Evolutionary conservation across 2,329 filamentous ascomycete species (phyloP).

Genomic region (Phialemoniopsis sp.): DNA sequence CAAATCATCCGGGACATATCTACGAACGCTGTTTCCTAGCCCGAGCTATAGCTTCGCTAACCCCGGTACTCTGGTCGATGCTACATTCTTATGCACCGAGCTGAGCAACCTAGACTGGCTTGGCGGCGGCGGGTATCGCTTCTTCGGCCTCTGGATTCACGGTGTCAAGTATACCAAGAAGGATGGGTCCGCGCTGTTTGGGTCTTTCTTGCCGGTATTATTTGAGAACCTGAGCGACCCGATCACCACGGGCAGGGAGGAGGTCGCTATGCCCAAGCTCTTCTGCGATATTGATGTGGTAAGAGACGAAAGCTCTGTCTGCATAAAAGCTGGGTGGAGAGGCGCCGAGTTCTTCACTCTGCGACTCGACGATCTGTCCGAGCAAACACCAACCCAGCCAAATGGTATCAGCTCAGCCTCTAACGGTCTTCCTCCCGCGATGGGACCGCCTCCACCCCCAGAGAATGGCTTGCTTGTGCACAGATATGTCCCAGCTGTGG

Average conservation of each 20-base stretch:
- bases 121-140: constrained; percentile 53
- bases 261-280: constrained; percentile 59
- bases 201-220: constrained; percentile 51
- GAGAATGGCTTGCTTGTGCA: constrained; percentile 50
- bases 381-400: no score
- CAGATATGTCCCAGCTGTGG: constrained; percentile 53
- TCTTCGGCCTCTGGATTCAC: constrained; percentile 58
- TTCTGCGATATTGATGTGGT: constrained; percentile 44
- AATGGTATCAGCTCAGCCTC: constrained; percentile 23
- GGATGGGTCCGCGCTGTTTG: constrained; percentile 40
- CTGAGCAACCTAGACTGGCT: constrained; percentile 55
- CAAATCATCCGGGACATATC: constrained; percentile 42
- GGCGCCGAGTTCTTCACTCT: constrained; percentile 29
- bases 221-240: constrained; percentile 57
- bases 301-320: constrained; percentile 19
- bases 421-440: constrained; percentile 13
- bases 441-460: no score
- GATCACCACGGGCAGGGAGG: constrained; percentile 55
- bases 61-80: constrained; percentile 37
- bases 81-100: constrained; percentile 34
- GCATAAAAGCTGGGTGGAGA: constrained; percentile 33
- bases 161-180: constrained; percentile 52
- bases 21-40: constrained; percentile 43
- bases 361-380: constrained; percentile 18
- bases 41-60: constrained; percentile 32